These are phyloP conservation scores for Leishmania tarentolae DNA, from an alignment of 208 protist species.

Conservation along the genomic window DNA sequence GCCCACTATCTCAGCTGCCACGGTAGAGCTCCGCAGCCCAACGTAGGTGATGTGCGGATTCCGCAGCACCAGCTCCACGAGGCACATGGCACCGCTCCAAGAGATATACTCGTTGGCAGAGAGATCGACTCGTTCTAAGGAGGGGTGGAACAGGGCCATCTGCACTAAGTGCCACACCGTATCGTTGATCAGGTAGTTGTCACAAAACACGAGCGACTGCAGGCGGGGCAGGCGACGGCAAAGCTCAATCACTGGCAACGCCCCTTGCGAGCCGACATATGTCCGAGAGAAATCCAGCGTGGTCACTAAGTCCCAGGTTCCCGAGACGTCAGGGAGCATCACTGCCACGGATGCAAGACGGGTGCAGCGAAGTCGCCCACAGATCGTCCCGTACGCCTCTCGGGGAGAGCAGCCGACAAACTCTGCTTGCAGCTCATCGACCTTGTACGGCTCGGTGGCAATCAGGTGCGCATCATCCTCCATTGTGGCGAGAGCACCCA, in stretches of 20 bases:
- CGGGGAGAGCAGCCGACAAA: conserved; percentile 49
- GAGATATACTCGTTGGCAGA: conserved; percentile 69
- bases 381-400: conserved; percentile 58
- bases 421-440: conserved; percentile 42
- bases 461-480: conserved; percentile 18
- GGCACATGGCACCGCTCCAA: conserved; percentile 79
- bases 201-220: conserved; percentile 40
- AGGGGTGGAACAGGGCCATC: conserved; percentile 61
- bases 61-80: conserved; percentile 50
- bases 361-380: conserved; percentile 36
- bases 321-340: conserved; percentile 50
- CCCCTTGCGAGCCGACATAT: conserved; percentile 71
- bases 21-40: conserved; percentile 41
- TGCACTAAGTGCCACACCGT: conserved; percentile 58
- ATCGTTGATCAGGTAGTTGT: conserved; percentile 81
- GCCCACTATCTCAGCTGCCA: conserved; percentile 37
- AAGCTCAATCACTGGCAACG: conserved; percentile 50
- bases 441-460: conserved; percentile 40
- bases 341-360: conserved; percentile 40
- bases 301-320: conserved; percentile 45
- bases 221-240: conserved; percentile 64
- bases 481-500: conserved; percentile 1
- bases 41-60: conserved; percentile 66
- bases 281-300: conserved; percentile 58
- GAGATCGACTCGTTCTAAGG: conserved; percentile 61